These are phyloP conservation scores for Canavalia ensiformis DNA, from an alignment of 306 rosid genomes.

Conservation along the genomic window DNA sequence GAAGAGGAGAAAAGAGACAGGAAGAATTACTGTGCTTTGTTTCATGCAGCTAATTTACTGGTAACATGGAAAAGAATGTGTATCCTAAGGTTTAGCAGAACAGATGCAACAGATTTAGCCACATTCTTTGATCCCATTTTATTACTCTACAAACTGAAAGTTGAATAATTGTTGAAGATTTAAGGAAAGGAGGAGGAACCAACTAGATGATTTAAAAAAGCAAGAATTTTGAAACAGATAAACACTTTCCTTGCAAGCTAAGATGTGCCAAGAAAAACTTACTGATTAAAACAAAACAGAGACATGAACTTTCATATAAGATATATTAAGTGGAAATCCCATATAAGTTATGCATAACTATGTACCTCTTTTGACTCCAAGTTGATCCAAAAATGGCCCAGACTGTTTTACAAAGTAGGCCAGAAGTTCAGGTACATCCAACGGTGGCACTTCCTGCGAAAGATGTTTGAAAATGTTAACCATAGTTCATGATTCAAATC, in stretches of 20 bases:
- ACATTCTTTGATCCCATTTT: constrained; percentile 22
- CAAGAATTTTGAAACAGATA: constrained; percentile 28
- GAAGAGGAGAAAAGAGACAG: not conserved
- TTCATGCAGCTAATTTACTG: constrained; percentile 24
- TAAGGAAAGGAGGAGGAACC: not conserved
- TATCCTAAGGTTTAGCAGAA: constrained; percentile 14
- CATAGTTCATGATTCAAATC: constrained; percentile 27
- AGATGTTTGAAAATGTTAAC: constrained; percentile 48
- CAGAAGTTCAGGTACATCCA: constrained; percentile 92
- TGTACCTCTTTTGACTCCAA: constrained; percentile 86
- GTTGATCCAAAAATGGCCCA: constrained; percentile 89
- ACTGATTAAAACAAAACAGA: constrained; percentile 6
- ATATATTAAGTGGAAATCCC: constrained; percentile 35
- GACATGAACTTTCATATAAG: constrained; percentile 1
- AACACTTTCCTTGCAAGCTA: constrained; percentile 35
- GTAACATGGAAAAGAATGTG: not conserved
- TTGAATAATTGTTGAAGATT: constrained; percentile 16
- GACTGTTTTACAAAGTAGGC: constrained; percentile 93
- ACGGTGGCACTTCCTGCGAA: constrained; percentile 85
- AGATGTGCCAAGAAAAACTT: constrained; percentile 14
- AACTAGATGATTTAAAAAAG: constrained; percentile 12
- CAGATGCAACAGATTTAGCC: not conserved
- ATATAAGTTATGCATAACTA: constrained; percentile 21
- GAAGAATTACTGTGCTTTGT: not conserved
- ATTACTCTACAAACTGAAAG: not conserved